Percentiles rank a stretch among this genome's conserved stretches.
Evolutionary conservation across 225 moss, liverwort and hornwort species (phyloP).

Genomic region (Marchantia paleacea): DNA sequence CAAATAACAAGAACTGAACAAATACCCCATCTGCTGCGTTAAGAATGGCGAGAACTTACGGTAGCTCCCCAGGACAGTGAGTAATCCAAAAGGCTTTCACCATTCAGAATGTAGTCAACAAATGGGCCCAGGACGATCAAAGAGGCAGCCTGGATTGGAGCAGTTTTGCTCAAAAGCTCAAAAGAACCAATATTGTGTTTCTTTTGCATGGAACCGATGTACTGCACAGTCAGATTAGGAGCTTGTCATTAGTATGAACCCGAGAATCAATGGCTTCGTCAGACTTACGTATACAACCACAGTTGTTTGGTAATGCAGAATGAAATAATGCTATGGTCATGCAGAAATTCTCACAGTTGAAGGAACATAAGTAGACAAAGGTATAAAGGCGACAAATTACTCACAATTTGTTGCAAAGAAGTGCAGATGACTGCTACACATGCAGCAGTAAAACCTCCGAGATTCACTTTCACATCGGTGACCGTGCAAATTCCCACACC

Average conservation of each 20-base stretch:
- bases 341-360: neutral
- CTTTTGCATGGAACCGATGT: conserved; percentile 68
- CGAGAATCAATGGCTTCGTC: neutral
- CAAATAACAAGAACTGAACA: no score
- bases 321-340: neutral
- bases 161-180: conserved; percentile 77
- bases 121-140: conserved; percentile 60
- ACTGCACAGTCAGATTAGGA: conserved; percentile 39
- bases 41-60: conserved; percentile 36
- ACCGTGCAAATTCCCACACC: conserved; percentile 78
- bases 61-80: conserved; percentile 49
- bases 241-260: neutral
- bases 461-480: conserved; percentile 73
- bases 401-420: conserved; percentile 80
- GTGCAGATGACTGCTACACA: conserved; percentile 61
- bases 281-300: neutral
- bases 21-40: no score
- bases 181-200: conserved; percentile 74
- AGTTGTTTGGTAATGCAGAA: neutral
- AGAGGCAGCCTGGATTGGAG: conserved; percentile 71
- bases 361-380: neutral
- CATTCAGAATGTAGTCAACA: conserved; percentile 54
- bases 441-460: conserved; percentile 57
- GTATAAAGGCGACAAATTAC: neutral
- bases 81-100: conserved; percentile 45